Conservation (phyloP, 257 asterid species). For the Lantana camara region DNA sequence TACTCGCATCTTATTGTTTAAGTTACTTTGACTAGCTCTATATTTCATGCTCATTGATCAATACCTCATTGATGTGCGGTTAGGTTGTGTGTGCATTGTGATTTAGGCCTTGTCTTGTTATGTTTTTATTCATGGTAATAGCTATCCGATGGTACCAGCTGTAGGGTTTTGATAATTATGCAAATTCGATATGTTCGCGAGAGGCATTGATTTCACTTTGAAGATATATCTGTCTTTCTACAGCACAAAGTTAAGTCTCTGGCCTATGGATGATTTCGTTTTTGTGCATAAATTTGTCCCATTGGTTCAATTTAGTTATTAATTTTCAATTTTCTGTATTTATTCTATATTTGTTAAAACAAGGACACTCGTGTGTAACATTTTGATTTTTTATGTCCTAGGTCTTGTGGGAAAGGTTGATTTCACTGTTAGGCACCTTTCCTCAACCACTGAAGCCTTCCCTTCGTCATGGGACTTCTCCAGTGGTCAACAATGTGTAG, state of each 20-base stretch:
- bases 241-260: not conserved
- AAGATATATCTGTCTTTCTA: not conserved
- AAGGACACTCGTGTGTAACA: not conserved
- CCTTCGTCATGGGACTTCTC: slow-evolving; percentile 63
- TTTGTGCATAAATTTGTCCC: not conserved
- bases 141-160: not conserved
- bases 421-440: slow-evolving; percentile 92
- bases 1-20: not conserved
- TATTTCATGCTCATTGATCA: not conserved
- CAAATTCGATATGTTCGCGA: not conserved
- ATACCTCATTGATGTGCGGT: not conserved
- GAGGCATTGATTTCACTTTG: not conserved
- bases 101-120: not conserved
- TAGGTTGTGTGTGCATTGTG: slow-evolving; percentile 11
- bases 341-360: not conserved
- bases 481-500: slow-evolving; percentile 69
- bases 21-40: slow-evolving; percentile 15
- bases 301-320: slow-evolving; percentile 2
- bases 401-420: slow-evolving; percentile 97
- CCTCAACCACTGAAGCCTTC: slow-evolving; percentile 70
- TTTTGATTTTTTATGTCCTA: slow-evolving; percentile 30
- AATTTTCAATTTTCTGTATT: not conserved
- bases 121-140: not conserved
- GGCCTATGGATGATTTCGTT: slow-evolving; percentile 2
- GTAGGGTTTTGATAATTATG: slow-evolving; percentile 1